Evolutionary conservation across 2,329 filamentous ascomycete species (phyloP), one percentile per base, ranked within the genome.

Genomic region (Neofusicoccum parvum): DNA sequence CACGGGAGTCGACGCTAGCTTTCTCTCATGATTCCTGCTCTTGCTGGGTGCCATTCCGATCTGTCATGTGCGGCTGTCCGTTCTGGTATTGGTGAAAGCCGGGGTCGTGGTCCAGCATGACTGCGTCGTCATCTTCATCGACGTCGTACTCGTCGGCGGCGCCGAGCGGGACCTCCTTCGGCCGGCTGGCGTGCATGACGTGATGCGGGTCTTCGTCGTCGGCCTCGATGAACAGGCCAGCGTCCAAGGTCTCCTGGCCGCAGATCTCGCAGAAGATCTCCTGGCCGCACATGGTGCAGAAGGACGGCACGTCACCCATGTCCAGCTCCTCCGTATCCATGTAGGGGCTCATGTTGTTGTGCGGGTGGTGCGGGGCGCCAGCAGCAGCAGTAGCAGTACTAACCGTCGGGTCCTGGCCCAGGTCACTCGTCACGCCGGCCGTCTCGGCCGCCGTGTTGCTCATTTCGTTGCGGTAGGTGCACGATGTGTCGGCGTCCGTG

Each of bases 351-450:
- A 45, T 36, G 48, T 51, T 15, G 58, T 72, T 69, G 41, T 46
- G 62, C 37, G 41, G 54, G 41, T 50, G 27, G 34, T 63, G 37
- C 17, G 50, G 34, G 53, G 63, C 34, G 62, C 27, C 50, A 34
- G 62, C 36, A 17, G 51, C 62, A 62, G 41, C 54, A 45, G 9
- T 20, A 53, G 54, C 23, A 53, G 59, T 64, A 97, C 94, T 87
- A 90, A 99, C 94, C 88, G 96, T 99, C 80, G 95, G 95, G 86
- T 99, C 95, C 75, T 92, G 94, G 76, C 90, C 92, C 74, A 99
- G 94, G 81, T 99, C 96, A 80, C 96, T 92, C 68, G 94, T 97
- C 73, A 98, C 94, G 81, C 96, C 95, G 66, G 95, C 94, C 46
- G 94, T 98, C 81, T 97, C 95, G 74, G 94, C 93, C 32, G 94